These are phyloP conservation scores for Biscogniauxia sp. DNA, from an alignment of 2,329 filamentous ascomycete genomes.

Conservation along the genomic window DNA sequence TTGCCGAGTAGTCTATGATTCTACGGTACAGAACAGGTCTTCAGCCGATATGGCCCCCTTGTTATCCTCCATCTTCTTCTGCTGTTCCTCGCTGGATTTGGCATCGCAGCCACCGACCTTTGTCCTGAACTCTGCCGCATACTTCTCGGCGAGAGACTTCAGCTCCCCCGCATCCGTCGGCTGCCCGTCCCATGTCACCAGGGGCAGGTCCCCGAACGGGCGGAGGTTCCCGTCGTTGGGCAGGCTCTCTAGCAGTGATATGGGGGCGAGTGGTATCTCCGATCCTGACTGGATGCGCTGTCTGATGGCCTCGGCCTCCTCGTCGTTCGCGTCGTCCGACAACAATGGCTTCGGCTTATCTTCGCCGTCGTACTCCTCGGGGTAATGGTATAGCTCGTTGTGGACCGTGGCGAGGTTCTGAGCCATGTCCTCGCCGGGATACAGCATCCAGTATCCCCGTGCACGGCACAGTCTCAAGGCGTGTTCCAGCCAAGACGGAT, in stretches of 20 bases:
- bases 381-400: slow-evolving; percentile 67
- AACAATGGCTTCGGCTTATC: slow-evolving; percentile 20
- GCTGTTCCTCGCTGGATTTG: slow-evolving; percentile 26
- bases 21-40: slow-evolving; percentile 65
- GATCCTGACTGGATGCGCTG: slow-evolving; percentile 21
- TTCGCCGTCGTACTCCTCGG: slow-evolving; percentile 60
- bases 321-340: slow-evolving; percentile 26
- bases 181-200: slow-evolving; percentile 64
- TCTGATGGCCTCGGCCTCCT: slow-evolving; percentile 26
- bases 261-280: slow-evolving; percentile 41
- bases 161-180: slow-evolving; percentile 40
- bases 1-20: slow-evolving; percentile 21
- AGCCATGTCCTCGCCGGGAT: slow-evolving; percentile 61
- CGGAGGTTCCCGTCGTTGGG: slow-evolving; percentile 43
- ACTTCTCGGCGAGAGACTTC: slow-evolving; percentile 46
- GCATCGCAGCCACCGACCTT: slow-evolving; percentile 64
- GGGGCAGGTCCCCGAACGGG: slow-evolving; percentile 48
- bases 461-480: slow-evolving; percentile 72
- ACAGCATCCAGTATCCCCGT: slow-evolving; percentile 75
- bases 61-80: slow-evolving; percentile 27
- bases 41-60: slow-evolving; percentile 40
- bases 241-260: slow-evolving; percentile 50
- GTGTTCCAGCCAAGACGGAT: slow-evolving; percentile 50
- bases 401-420: slow-evolving; percentile 69
- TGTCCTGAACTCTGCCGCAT: slow-evolving; percentile 57